A percentile compares a stretch with the other conserved stretches of the same genome.
These are phyloP conservation scores for Barnettozyma vustinii DNA, from an alignment of 805 yeast genomes.

Conservation along the genomic window DNA sequence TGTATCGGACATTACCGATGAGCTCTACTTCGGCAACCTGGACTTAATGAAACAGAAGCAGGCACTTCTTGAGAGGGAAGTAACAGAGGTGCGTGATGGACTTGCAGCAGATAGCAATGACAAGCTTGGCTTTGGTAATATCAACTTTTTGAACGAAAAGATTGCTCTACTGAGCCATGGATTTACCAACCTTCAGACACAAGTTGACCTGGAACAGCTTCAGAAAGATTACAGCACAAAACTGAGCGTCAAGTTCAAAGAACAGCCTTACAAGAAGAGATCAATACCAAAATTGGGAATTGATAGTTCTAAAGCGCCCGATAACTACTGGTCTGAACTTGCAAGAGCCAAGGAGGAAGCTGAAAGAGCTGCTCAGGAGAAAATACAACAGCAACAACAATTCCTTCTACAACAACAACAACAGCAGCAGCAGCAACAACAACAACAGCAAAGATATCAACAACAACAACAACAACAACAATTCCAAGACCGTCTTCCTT, in stretches of 20 bases:
- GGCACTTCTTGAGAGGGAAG: conserved; percentile 15
- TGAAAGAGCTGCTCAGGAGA: conserved; percentile 5
- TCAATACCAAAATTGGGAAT: conserved; percentile 11
- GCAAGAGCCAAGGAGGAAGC: conserved; percentile 13
- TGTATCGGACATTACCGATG: conserved; percentile 13
- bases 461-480: conserved; percentile 1
- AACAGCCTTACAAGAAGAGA: conserved; percentile 9
- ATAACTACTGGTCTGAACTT: conserved; percentile 22
- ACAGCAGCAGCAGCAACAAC: conserved; percentile 7
- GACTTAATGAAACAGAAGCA: conserved; percentile 21
- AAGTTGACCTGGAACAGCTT: conserved; percentile 5
- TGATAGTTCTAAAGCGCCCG: conserved; percentile 20
- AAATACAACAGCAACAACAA: conserved; percentile 6
- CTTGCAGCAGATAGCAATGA: neutral
- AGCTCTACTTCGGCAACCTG: conserved; percentile 23
- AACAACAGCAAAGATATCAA: neutral
- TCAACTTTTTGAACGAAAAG: conserved; percentile 7
- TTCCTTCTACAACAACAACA: conserved; percentile 5
- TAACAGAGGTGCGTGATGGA: conserved; percentile 9
- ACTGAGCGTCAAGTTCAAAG: conserved; percentile 5
- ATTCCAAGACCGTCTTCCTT: neutral
- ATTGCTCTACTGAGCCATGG: conserved; percentile 11
- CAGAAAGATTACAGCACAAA: conserved; percentile 6
- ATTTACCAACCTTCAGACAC: neutral
- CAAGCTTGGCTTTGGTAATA: conserved; percentile 3